Evolutionary conservation across 495 filamentous ascomycete genomes (phyloP), one percentile per base, ranked within the genome.

Genomic region (Antarctomyces pellizariae): DNA sequence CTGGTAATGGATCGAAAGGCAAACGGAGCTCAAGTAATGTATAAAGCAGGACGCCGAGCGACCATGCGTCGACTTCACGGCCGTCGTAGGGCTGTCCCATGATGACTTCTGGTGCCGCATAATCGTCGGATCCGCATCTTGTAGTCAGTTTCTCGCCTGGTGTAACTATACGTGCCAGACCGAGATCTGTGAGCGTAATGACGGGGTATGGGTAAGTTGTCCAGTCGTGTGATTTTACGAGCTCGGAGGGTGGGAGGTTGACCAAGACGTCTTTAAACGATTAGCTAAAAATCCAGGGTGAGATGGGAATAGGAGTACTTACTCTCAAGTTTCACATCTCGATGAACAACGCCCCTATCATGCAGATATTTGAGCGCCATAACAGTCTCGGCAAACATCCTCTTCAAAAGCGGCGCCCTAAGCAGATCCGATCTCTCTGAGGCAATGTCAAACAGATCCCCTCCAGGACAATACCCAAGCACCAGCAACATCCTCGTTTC

Each of bases 241-340:
- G 47, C 35, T 58, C 42, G 33, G 49, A 18, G 49, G 56, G 55
- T 0, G 76, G 62, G 28, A 86, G 53, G 42, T 91, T 92, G 36
- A 95, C 69, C 13, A 97, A 66, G 25, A 92, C 75, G 44, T 97
- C 83, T 92, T 40, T 12, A 29, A 22, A 18, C 5, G 14, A 34
- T 54, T 36, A 54, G 50, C 36, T 48, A 14, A 29, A 36, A 29
- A 22, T 29, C 13, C 16, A 19, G 22, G 13, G 14, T 17, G 4
- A 18, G 14, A 10, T 15, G 28, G 22, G 35, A 37, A 37, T 40
- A 25, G 25, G 17, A 23, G 8, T 26, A 54, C 75, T 51, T 57
- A 91, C 83, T 97, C 53, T 97, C 86, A 25, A 97, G 67, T 49
- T 97, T 97, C 42, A 97, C 89, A 49, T 97, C 86, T 14, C 86